Percentiles rank a stretch among this genome's conserved stretches.
Evolutionary conservation across 345 rosid genomes (phyloP).

Genomic region (Eucalyptus virginea): DNA sequence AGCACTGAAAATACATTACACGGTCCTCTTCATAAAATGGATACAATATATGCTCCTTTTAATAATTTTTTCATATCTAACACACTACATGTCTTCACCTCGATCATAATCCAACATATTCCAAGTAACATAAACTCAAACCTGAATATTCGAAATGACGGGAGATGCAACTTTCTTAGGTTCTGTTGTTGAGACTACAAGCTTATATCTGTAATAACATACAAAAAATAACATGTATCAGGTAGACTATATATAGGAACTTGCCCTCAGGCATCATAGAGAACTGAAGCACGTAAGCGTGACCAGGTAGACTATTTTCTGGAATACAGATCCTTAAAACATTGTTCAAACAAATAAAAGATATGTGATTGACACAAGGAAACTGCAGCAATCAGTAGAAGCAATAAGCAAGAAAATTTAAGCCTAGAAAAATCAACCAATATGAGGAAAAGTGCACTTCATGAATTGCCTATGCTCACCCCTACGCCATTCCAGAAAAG

Average conservation of each 20-base stretch:
- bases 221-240: neutral
- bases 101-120: neutral
- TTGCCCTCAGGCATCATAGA: neutral
- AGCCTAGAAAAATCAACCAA: neutral
- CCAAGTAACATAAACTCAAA: conserved; percentile 1
- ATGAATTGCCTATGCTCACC: neutral
- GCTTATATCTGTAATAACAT: conserved; percentile 52
- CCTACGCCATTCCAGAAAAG: neutral
- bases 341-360: neutral
- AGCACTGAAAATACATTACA: neutral
- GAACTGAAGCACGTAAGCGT: neutral
- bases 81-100: neutral
- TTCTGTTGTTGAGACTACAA: conserved; percentile 73
- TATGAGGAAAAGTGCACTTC: neutral
- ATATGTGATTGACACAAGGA: neutral
- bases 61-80: neutral
- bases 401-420: neutral
- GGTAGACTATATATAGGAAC: neutral
- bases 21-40: neutral
- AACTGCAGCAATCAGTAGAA: neutral
- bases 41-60: neutral
- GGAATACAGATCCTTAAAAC: neutral
- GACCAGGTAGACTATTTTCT: neutral
- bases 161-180: conserved; percentile 84
- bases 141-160: conserved; percentile 79